Evolutionary conservation across 805 yeast genomes (phyloP).

Genomic region (Ogataea pini): DNA sequence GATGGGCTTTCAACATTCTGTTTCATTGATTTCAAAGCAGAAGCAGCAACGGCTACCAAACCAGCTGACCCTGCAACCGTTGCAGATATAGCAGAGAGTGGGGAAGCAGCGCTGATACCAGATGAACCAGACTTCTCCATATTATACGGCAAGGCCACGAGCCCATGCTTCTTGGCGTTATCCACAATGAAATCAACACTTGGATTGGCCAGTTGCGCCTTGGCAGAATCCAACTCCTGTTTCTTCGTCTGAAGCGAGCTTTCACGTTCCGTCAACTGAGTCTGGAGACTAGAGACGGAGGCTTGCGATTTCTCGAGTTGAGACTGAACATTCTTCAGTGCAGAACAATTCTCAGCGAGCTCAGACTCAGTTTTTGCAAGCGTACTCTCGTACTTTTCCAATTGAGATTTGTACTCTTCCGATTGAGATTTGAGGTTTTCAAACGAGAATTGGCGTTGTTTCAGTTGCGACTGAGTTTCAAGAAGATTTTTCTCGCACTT

Average conservation of each 20-base stretch:
- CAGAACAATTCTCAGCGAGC: neutral
- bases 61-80: constrained; percentile 36
- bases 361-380: neutral
- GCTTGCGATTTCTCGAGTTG: neutral
- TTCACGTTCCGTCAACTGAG: neutral
- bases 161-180: constrained; percentile 22
- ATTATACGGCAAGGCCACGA: constrained; percentile 8
- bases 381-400: neutral
- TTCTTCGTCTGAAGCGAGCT: neutral
- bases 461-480: neutral
- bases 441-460: neutral
- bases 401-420: neutral
- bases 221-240: constrained; percentile 5
- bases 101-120: neutral
- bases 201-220: constrained; percentile 28
- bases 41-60: constrained; percentile 36
- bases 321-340: neutral
- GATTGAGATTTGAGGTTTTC: constrained; percentile 1
- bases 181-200: constrained; percentile 25
- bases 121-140: neutral
- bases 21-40: constrained; percentile 28
- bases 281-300: neutral
- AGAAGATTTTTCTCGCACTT: neutral
- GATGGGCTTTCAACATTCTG: constrained; percentile 28
- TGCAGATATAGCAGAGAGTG: constrained; percentile 1